Percentiles rank a stretch among this genome's conserved stretches.
Conservation (phyloP, 805 yeast genomes). For the Kuraishia capsulata region DNA sequence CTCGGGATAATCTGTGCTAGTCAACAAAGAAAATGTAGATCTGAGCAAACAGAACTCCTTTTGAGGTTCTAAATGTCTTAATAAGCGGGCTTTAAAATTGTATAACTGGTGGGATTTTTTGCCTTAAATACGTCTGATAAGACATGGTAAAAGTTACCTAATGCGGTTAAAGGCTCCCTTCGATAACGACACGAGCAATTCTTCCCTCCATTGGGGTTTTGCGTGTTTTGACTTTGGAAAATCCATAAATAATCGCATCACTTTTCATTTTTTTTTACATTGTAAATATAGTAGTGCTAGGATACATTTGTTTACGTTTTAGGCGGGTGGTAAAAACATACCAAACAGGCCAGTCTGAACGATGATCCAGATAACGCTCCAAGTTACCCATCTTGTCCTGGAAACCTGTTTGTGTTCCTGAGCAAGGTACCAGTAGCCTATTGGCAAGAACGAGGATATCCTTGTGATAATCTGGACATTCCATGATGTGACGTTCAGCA, state of each 20-base stretch:
- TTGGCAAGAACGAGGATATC: slow-evolving; percentile 67
- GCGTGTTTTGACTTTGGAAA: too few relatives aligned
- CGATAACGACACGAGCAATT: neutral
- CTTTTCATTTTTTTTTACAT: too few relatives aligned
- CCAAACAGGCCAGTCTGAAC: slow-evolving; percentile 68
- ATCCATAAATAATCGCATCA: too few relatives aligned
- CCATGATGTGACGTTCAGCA: slow-evolving; percentile 52
- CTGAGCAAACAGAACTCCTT: too few relatives aligned
- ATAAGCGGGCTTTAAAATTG: too few relatives aligned
- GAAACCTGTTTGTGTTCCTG: slow-evolving; percentile 6
- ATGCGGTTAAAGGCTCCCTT: neutral
- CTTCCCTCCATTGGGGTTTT: too few relatives aligned
- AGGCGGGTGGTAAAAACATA: slow-evolving; percentile 93
- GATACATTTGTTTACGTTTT: slow-evolving; percentile 5
- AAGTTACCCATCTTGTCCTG: slow-evolving; percentile 19
- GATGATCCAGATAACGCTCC: slow-evolving; percentile 45
- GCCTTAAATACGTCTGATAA: neutral
- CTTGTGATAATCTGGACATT: slow-evolving; percentile 85
- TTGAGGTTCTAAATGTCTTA: too few relatives aligned
- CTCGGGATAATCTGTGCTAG: too few relatives aligned
- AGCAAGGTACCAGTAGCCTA: slow-evolving; percentile 68
- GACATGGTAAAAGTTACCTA: neutral
- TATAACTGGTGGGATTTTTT: neutral
- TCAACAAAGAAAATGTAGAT: too few relatives aligned
- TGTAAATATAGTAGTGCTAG: slow-evolving; percentile 25